Evolutionary conservation across 768 basidiomycete species (phyloP).

Genomic region (Macrolepiota albuminosa): DNA sequence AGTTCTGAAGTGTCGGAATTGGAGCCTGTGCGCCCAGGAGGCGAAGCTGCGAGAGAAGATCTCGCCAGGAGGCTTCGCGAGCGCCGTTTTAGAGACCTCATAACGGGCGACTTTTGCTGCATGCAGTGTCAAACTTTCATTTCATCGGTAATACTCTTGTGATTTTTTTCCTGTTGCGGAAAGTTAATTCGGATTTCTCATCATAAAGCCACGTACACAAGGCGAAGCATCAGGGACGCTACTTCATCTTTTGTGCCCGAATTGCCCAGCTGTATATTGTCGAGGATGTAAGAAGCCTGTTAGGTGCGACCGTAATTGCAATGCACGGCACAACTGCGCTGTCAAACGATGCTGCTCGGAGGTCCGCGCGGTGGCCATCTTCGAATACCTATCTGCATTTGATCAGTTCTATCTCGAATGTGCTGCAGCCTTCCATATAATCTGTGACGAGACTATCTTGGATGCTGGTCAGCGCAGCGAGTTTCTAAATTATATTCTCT

Average conservation of each 20-base stretch:
- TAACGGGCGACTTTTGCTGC: not conserved
- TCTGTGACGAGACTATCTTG: not conserved
- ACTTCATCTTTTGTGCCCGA: not conserved
- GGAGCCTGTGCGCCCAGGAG: not conserved
- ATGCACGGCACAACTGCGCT: not conserved
- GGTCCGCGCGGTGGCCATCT: constrained; percentile 9
- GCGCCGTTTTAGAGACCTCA: not conserved
- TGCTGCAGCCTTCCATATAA: not conserved
- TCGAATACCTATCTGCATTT: constrained; percentile 6
- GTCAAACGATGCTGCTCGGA: constrained; percentile 3
- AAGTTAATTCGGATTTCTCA: not conserved
- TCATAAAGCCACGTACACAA: not conserved
- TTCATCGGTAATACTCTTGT: not conserved
- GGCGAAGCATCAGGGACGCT: not conserved
- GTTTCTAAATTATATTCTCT: not conserved
- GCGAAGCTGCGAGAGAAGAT: too few species aligned
- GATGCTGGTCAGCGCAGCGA: not conserved
- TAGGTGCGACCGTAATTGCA: not conserved
- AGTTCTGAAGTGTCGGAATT: not conserved
- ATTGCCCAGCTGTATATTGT: constrained; percentile 2
- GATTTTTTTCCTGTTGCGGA: not conserved
- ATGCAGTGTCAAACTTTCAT: not conserved
- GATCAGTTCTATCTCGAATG: not conserved
- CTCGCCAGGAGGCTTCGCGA: not conserved
- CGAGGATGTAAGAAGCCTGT: constrained; percentile 3